Evolutionary conservation across 164 flowering plant genomes (phyloP), one percentile per base, ranked within the genome.

Genomic region (Berberis thunbergii): DNA sequence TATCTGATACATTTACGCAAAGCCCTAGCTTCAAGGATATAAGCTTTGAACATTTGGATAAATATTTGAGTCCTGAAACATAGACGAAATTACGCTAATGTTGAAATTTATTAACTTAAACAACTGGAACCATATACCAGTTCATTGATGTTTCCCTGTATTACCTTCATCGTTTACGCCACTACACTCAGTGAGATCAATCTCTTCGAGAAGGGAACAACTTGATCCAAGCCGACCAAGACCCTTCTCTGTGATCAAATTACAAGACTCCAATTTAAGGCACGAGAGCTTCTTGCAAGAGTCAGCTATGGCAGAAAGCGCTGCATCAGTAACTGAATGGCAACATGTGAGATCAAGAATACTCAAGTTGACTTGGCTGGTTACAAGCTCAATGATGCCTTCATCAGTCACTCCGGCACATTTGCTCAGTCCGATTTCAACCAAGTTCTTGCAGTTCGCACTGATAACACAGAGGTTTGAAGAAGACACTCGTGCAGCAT

Each of bases 181-280:
- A 52, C 58, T 48, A 61, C 91, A 86, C 66, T 88, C 96, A 0
- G 91, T 88, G 48, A 88, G 84, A 80, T 86, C 95, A 57, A 88
- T 78, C 74, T 88, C 89, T 69, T 77, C 67, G 1, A 86, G 83
- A 38, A 61, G 64, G 26, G 69, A 54, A 67, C 84, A 81, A 54
- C 41, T 57, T 9, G 76, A 76, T 54, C 88, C 89, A 64, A 88
- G 74, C 60, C 48, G 59, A 49, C 61, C 63, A 38, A 84, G 79
- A 66, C 87, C 78, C 55, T 69, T 81, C 63, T 79, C 82, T 4
- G 87, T 77, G 61, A 86, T 69, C 56, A 72, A 61, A 61, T 67
- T 56, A 69, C 89, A 84, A 60, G 91, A 84, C 70, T 88, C 96
- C 71, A 88, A 58, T 77, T 83, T 84, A 4, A 88, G 79, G 68